Evolutionary conservation across 108 stramenopile species (phyloP).

Genomic region (Hondaea fermentalgiana): DNA sequence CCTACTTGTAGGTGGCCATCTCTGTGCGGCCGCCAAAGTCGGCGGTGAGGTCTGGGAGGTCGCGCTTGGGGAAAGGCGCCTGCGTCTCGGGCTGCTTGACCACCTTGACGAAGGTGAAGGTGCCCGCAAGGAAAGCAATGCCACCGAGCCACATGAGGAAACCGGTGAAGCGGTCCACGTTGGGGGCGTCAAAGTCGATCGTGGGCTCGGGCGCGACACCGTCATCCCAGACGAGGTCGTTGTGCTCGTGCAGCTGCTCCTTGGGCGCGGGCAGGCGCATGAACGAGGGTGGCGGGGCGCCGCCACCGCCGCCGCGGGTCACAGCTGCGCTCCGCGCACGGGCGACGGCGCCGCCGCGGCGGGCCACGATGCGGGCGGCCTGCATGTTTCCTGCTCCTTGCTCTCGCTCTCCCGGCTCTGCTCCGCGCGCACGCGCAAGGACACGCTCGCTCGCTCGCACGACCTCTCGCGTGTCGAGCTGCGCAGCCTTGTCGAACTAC

Average conservation of each 20-base stretch:
- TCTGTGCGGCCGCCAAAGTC: background rate
- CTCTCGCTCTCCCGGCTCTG: too few relatives aligned
- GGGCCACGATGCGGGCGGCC: too few relatives aligned
- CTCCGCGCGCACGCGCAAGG: too few relatives aligned
- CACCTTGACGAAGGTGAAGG: background rate
- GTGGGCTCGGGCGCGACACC: slow-evolving; percentile 1
- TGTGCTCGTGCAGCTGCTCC: background rate
- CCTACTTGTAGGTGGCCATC: background rate
- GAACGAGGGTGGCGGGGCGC: background rate
- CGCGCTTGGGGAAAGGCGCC: background rate
- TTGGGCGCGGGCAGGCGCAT: background rate
- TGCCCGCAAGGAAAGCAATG: background rate
- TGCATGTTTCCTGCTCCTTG: too few relatives aligned
- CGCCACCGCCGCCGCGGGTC: background rate
- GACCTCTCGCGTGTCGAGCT: too few relatives aligned
- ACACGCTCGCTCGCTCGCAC: too few relatives aligned
- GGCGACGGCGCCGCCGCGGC: too few relatives aligned
- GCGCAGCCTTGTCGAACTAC: too few relatives aligned
- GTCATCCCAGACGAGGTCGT: background rate
- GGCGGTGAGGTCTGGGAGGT: background rate
- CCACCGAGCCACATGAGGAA: slow-evolving; percentile 2
- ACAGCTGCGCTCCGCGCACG: background rate
- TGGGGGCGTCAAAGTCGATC: background rate
- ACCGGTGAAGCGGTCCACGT: background rate
- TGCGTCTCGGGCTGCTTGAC: background rate